phyloP scores from a whole-genome alignment of 177 flowering plant species.

The Vitis hybrid region DNA sequence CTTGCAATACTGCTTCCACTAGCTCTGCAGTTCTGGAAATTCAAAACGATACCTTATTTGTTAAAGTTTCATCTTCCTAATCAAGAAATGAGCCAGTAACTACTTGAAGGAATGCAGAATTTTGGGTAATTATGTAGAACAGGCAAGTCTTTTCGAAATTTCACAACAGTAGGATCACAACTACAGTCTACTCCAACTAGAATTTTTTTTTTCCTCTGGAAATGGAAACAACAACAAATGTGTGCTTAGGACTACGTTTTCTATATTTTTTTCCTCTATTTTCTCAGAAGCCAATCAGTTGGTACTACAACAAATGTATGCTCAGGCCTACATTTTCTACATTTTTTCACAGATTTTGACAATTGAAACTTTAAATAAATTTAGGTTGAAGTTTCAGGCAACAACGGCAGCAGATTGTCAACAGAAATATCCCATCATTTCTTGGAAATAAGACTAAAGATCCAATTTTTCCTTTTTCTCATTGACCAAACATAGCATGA shows the following conservation, averaged over 20 bases:
- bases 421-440: not conserved
- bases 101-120: not conserved
- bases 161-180: too few relatives aligned
- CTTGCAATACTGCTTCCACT: slow-evolving; percentile 85
- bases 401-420: not conserved
- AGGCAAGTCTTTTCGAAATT: too few relatives aligned
- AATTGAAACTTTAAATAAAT: not conserved
- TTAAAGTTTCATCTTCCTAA: not conserved
- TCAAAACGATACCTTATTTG: slow-evolving; percentile 1
- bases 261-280: too few relatives aligned
- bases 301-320: too few relatives aligned
- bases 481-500: not conserved
- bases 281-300: too few relatives aligned
- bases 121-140: not conserved
- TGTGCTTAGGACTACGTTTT: too few relatives aligned
- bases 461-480: not conserved
- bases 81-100: not conserved
- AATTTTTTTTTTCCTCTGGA: too few relatives aligned
- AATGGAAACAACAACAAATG: too few relatives aligned
- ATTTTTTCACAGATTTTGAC: too few relatives aligned
- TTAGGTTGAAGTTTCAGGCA: not conserved
- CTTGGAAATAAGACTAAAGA: not conserved
- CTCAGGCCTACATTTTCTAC: too few relatives aligned
- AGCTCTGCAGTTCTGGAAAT: slow-evolving; percentile 81
- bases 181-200: too few relatives aligned